Conservation (phyloP, 768 basidiomycete species). For the Amanita polypyramis region DNA sequence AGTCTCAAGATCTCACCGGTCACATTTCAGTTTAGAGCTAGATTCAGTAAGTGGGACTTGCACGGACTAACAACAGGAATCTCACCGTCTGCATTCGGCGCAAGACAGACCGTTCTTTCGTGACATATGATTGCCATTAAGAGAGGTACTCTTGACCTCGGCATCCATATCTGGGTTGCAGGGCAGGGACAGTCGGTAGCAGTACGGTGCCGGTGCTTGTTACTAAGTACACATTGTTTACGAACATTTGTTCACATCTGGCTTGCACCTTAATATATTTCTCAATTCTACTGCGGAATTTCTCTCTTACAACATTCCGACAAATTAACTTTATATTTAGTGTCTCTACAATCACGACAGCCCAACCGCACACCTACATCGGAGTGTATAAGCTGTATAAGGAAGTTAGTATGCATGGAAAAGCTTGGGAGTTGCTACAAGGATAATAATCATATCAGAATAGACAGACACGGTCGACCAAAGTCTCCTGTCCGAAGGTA, state of each 20-base stretch:
- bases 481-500: slow-evolving; percentile 66
- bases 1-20: slow-evolving; percentile 22
- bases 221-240: background rate
- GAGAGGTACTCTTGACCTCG: slow-evolving; percentile 11
- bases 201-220: no score
- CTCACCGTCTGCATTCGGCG: slow-evolving; percentile 41
- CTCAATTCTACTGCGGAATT: no score
- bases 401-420: background rate
- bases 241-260: background rate
- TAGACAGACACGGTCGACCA: slow-evolving; percentile 35
- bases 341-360: no score
- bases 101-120: slow-evolving; percentile 36
- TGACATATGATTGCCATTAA: slow-evolving; percentile 10
- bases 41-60: slow-evolving; percentile 4
- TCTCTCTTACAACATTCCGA: no score
- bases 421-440: background rate
- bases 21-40: slow-evolving; percentile 47
- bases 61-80: background rate
- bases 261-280: no score
- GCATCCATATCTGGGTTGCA: slow-evolving; percentile 5
- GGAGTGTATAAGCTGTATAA: background rate
- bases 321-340: no score
- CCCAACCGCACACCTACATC: no score
- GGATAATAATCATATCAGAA: slow-evolving; percentile 19
- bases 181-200: background rate